Conservation (phyloP, 2,329 filamentous ascomycete genomes). For the Xylaria sp. region DNA sequence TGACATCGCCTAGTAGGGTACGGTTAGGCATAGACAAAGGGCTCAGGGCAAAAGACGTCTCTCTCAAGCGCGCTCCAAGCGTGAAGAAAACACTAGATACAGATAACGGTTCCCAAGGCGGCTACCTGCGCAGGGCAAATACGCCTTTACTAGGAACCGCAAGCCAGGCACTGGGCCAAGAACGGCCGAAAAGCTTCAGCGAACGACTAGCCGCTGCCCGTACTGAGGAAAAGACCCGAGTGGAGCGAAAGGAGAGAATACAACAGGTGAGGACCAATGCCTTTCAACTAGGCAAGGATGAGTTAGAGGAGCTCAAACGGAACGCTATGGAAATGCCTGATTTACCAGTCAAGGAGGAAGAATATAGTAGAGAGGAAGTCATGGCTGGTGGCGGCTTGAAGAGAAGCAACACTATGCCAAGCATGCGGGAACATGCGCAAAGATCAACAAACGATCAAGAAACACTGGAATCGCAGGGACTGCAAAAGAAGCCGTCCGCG, state of each 20-base stretch:
- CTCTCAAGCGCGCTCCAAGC: slow-evolving; percentile 74
- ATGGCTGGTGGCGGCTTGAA: slow-evolving; percentile 48
- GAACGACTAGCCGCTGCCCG: slow-evolving; percentile 80
- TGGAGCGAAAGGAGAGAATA: slow-evolving; percentile 59
- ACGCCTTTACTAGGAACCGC: slow-evolving; percentile 43
- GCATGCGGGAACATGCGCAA: slow-evolving; percentile 32
- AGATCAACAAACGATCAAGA: slow-evolving; percentile 27
- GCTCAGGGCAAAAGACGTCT: slow-evolving; percentile 78
- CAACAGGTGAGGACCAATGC: slow-evolving; percentile 59
- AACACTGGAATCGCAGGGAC: slow-evolving; percentile 32
- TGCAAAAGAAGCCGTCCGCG: slow-evolving; percentile 23
- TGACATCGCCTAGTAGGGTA: slow-evolving; percentile 78
- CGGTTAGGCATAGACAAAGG: slow-evolving; percentile 90
- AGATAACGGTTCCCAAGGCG: slow-evolving; percentile 40
- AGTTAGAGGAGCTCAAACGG: slow-evolving; percentile 65
- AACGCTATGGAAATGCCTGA: slow-evolving; percentile 62
- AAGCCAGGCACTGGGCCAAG: slow-evolving; percentile 27
- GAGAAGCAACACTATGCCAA: slow-evolving; percentile 53
- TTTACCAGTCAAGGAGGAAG: slow-evolving; percentile 52
- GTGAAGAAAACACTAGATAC: slow-evolving; percentile 45
- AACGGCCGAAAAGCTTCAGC: slow-evolving; percentile 71
- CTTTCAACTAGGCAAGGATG: slow-evolving; percentile 62
- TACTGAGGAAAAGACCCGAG: slow-evolving; percentile 56
- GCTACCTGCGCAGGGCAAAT: slow-evolving; percentile 53
- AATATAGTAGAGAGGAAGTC: slow-evolving; percentile 70